Conservation (phyloP, 2,329 filamentous ascomycete genomes). For the Aspergillaceae sp. region DNA sequence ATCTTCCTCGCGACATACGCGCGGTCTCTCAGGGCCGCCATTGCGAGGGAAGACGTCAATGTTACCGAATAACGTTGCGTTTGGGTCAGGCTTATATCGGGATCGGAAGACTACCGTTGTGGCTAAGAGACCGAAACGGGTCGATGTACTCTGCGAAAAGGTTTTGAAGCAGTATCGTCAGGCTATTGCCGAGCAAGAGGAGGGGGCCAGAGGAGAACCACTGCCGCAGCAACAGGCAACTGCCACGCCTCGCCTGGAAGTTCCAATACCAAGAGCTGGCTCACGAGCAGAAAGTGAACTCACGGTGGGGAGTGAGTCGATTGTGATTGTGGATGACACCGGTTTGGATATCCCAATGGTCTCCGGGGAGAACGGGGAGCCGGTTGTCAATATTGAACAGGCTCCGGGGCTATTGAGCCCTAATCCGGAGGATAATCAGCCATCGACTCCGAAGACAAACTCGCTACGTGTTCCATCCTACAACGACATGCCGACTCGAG, state of each 20-base stretch:
- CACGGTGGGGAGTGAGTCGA: constrained; percentile 78
- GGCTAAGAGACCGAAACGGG: constrained; percentile 50
- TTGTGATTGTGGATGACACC: constrained; percentile 72
- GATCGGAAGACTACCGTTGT: constrained; percentile 28
- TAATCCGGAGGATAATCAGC: constrained; percentile 1
- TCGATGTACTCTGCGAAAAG: constrained; percentile 74
- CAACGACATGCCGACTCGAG: constrained; percentile 6
- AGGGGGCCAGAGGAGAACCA: constrained; percentile 2
- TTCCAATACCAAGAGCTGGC: constrained; percentile 14
- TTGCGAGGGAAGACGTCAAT: constrained; percentile 33
- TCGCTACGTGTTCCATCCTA: constrained; percentile 14
- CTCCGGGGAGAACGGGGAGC: constrained; percentile 27
- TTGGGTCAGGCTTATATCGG: constrained; percentile 36
- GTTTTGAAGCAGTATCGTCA: constrained; percentile 71
- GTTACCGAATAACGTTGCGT: constrained; percentile 38
- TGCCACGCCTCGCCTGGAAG: constrained; percentile 1
- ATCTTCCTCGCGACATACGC: constrained; percentile 25
- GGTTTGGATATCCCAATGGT: constrained; percentile 31
- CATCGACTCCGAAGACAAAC: constrained; percentile 8
- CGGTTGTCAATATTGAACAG: constrained; percentile 6
- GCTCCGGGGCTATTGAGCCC: constrained; percentile 10
- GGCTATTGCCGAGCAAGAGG: constrained; percentile 44
- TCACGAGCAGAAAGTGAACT: constrained; percentile 44
- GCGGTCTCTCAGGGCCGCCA: constrained; percentile 24
- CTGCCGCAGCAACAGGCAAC: constrained; percentile 2